phyloP scores from a whole-genome alignment of 441 rosid genomes.

The Erysimum cheiri region DNA sequence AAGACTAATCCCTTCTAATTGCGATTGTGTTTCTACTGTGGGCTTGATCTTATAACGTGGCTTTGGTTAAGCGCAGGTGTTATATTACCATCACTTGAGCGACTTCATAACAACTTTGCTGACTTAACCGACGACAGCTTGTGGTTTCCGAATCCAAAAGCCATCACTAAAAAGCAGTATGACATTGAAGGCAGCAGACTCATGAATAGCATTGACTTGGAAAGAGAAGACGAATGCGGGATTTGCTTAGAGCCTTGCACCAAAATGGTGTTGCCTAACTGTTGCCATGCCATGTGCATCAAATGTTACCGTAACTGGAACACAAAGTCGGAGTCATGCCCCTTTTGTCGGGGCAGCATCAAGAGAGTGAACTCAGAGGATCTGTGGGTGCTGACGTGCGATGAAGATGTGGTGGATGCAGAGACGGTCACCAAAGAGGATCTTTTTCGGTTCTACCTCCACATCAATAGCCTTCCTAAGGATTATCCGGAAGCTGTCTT shows the following conservation, averaged over 20 bases:
- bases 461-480: constrained; percentile 79
- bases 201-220: constrained; percentile 55
- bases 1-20: constrained; percentile 11
- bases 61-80: constrained; percentile 57
- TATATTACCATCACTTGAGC: constrained; percentile 84
- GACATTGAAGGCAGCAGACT: constrained; percentile 54
- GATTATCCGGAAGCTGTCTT: constrained; percentile 83
- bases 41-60: background rate
- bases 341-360: constrained; percentile 89
- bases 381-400: constrained; percentile 90
- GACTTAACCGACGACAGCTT: constrained; percentile 49
- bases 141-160: constrained; percentile 44
- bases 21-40: background rate
- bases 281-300: constrained; percentile 97
- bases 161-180: constrained; percentile 49
- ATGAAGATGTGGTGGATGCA: constrained; percentile 79
- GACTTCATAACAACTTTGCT: constrained; percentile 63
- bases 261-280: constrained; percentile 89
- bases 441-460: constrained; percentile 74
- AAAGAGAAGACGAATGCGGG: constrained; percentile 96
- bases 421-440: constrained; percentile 75
- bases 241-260: constrained; percentile 97
- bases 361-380: constrained; percentile 96
- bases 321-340: constrained; percentile 91
- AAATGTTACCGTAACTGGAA: constrained; percentile 97